Evolutionary conservation across 768 basidiomycete species (phyloP), one percentile per base, ranked within the genome.

Genomic region (Galerina sulciceps): DNA sequence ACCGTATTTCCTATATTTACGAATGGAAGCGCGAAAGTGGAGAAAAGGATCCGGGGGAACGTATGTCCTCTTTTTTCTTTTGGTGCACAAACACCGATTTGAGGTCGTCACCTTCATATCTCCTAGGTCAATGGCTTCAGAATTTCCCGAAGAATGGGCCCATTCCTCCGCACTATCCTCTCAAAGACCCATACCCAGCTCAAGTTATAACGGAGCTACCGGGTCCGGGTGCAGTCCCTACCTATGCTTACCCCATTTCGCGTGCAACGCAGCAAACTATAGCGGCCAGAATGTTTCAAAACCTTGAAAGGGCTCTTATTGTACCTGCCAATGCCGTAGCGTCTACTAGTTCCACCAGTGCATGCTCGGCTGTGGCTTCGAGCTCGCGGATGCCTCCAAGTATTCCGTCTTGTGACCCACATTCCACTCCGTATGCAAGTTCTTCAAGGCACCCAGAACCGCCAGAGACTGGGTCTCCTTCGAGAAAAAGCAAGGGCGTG

Each of bases 21-120:
- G 72, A 75, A 48, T 77, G 73, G 40, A 70, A 72, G 31, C 59
- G 58, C 36, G 62, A 14, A 10, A 49, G 54, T 1, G 67, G 65
- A 31, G 63, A 68, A 31, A 4, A 8, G 22, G 61, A 71, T 50
- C 75, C 75, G 17, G 50, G 59, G 3, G 60, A 61, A 11, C 67
- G 53, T 53, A 50, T 35, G 36, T 40, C 40, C 10, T 42, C 31
- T 31, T 55, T 13, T 40, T 17, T 23, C 2, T 31, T 31, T 31
- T 8, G 5, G 23, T n/a, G 11, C 4, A 20, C 22, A 4, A 20
- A 23, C 38, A 47, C 17, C 42, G 14, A 15, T 11, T 41, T 38
- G 26, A 40, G 37, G 18, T 10, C 17, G 17, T 14, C 17, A 15
- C 17, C 6, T 18, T 36, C 15, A 44, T 23, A 48, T 11, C 3